These are phyloP conservation scores for Phialophora tarda DNA, from an alignment of 2,329 filamentous ascomycete genomes.

Conservation along the genomic window DNA sequence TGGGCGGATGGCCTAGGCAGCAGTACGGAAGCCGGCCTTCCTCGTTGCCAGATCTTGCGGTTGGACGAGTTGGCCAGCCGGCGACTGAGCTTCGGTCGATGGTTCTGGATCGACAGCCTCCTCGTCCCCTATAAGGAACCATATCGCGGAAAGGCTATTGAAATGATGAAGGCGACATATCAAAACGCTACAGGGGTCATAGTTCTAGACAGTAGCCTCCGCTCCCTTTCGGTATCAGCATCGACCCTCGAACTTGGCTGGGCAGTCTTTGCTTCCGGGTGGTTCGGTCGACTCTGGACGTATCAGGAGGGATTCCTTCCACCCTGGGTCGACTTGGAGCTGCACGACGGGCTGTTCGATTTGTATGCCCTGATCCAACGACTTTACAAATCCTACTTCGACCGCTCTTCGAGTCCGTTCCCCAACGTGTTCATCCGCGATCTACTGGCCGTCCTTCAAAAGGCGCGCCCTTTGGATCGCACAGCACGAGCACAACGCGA, in stretches of 20 bases:
- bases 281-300: not conserved
- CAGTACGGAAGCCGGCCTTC: not conserved
- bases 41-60: not conserved
- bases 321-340: not conserved
- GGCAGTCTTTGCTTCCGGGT: not conserved
- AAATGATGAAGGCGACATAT: not conserved
- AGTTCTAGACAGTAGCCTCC: not conserved
- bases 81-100: not conserved
- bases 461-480: constrained; percentile 5
- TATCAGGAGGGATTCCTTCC: not conserved
- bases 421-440: constrained; percentile 12
- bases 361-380: not conserved
- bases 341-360: not conserved
- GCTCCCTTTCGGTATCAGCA: not conserved
- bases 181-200: not conserved
- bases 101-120: not conserved
- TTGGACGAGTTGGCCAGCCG: not conserved
- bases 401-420: not conserved
- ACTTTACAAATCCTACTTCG: not conserved
- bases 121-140: not conserved
- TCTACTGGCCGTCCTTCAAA: constrained; percentile 12
- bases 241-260: not conserved
- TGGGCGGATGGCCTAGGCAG: constrained; percentile 7
- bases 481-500: not conserved
- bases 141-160: not conserved